Base-by-base conservation (phyloP, 441 rosid species). In the Croton laevigatus region DNA sequence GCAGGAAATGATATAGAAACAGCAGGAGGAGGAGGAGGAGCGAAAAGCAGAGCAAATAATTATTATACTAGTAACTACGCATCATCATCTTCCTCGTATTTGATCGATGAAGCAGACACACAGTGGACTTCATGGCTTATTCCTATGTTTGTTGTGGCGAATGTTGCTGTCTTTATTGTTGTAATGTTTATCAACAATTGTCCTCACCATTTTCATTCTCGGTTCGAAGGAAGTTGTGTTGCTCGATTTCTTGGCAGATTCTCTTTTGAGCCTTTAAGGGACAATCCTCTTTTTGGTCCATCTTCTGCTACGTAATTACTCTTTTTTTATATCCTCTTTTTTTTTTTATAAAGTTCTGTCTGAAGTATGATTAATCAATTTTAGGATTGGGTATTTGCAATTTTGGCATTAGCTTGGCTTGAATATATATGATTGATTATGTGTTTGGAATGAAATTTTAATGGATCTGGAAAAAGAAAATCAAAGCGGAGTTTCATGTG, bases 201-300 rank as follows among this genome's bases (percentile, higher is more conserved):
- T 77, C 97, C 98, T 49, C 77, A 82, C 65, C 85, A 88, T 53
- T 66, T 46, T 22, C 83, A 83, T 73, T 64, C 45, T 8, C 79
- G 84, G 42, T 23, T 71, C 17, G 79, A 82, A 16, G 90, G 88
- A 23, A 62, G 68, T 32, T 95, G 99, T 38, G 93, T 87, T 27
- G 94, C 89, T n/a, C 81, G 71, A 70, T 87, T 88, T 70, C 91
- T 91, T 6, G 87, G 94, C 37, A 85, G 97, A 67, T 69, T 95
- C 65, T 87, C 98, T 20, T 93, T 95, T 63, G 86, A 93, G 81
- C 99, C 99, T 42, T 79, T 84, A 63, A 79, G 74, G 68, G 96
- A 89, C 68, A 95, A 95, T 75, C 99, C 99, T 81, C 91, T 91
- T 38, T 87, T 95, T 72, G 99, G 98, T 51, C 97, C 99, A 6